These are phyloP conservation scores for Rubia balearica DNA, from an alignment of 305 asterid genomes.

Conservation along the genomic window DNA sequence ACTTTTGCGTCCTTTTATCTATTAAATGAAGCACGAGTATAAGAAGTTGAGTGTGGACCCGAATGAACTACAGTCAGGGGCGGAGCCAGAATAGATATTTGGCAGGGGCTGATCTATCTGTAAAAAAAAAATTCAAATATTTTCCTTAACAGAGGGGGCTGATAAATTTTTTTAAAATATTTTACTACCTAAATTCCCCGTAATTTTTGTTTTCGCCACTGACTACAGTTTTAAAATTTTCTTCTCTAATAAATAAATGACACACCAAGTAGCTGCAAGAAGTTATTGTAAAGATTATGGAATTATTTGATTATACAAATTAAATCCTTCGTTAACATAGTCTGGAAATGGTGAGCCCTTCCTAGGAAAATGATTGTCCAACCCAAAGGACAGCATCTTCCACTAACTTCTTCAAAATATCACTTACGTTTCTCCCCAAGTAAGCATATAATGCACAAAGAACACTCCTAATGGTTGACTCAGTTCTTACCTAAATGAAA, in stretches of 20 bases:
- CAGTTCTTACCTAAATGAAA: not conserved
- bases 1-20: not conserved
- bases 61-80: not conserved
- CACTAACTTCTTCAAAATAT: not conserved
- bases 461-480: not conserved
- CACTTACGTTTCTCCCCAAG: not conserved
- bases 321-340: not conserved
- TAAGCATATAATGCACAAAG: not conserved
- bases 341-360: not conserved
- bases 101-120: no score
- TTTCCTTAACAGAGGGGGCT: no score
- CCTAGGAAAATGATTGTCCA: not conserved
- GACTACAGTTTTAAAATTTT: no score
- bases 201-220: no score
- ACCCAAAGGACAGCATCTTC: not conserved
- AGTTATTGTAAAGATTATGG: not conserved
- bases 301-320: not conserved
- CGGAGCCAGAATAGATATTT: no score
- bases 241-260: not conserved
- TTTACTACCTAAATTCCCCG: no score
- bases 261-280: not conserved
- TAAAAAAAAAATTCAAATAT: no score
- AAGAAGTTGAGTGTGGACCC: not conserved
- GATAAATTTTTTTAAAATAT: no score
- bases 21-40: not conserved